Evolutionary conservation across 257 asterid species (phyloP).

Genomic region (Solanum neorickii): DNA sequence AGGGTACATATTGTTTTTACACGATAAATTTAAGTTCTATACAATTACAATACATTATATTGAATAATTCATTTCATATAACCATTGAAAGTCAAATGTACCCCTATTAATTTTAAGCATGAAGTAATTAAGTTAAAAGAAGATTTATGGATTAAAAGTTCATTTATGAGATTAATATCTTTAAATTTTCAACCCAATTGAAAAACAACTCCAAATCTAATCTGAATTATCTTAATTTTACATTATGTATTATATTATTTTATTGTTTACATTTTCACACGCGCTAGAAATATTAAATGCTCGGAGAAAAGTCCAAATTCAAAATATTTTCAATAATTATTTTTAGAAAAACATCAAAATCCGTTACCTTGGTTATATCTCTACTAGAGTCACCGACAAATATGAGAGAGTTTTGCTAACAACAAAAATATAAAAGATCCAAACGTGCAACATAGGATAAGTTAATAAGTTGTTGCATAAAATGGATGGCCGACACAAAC

Average conservation of each 20-base stretch:
- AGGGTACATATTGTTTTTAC: background rate
- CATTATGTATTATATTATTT: background rate
- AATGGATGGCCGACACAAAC: background rate
- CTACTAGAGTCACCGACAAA: background rate
- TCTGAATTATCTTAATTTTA: background rate
- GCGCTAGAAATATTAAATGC: accelerated
- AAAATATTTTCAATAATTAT: too few species aligned
- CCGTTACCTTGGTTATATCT: background rate
- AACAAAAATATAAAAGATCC: background rate
- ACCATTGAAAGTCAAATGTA: background rate
- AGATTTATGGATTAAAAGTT: background rate
- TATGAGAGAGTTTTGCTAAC: background rate
- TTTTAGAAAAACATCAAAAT: too few species aligned
- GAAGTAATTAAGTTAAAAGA: background rate
- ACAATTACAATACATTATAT: background rate
- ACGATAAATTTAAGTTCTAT: too few species aligned
- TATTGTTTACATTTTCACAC: background rate
- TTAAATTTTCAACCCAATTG: background rate
- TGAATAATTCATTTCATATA: background rate
- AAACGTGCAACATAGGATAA: background rate
- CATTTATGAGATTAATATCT: background rate
- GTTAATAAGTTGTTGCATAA: background rate
- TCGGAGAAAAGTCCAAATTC: too few species aligned
- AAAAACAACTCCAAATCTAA: background rate
- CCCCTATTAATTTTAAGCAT: background rate